Evolutionary conservation across 306 rosid species (phyloP), one percentile per base, ranked within the genome.

Genomic region (Begonia peltatifolia): DNA sequence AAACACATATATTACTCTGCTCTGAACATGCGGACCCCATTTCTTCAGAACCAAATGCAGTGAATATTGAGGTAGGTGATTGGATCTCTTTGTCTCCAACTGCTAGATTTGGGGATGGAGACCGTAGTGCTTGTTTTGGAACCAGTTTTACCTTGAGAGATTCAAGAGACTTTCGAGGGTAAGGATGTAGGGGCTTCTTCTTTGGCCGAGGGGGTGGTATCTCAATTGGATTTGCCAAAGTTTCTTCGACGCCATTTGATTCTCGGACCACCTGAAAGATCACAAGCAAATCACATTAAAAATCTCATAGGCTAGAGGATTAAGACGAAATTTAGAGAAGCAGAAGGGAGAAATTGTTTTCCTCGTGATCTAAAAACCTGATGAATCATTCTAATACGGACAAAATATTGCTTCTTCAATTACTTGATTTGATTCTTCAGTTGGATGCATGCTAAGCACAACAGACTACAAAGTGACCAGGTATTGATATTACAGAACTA

Each of bases 151-250:
- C 83, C 68, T 64, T 78, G 11, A 62, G 54, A 41, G 74, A 60
- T 43, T 76, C 76, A 0, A 42, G 71, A 9, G 71, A 75, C 65
- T 89, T 89, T 3, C 94, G 94, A 46, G 97, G 97, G 65, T 89
- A 89, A 58, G 97, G 97, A 74, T 82, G 97, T 61, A 78, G 63
- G 2, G 97, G 97, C 58, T 85, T 89, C 68, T 88, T 73, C 76
- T 89, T 89, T 0, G 97, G 97, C 60, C 97, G 83, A 16, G 97
- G 97, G 58, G 95, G 97, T 63, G 95, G 97, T 66, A 90, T 90
- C 62, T 76, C 81, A 61, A 74, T 70, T 59, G 87, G 87, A 47
- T 63, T 82, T 25, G 74, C 58, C 35, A 82, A 63, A 64, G 58
- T 77, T 62, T 83, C 97, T 23, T 61, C 73, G 58, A 60, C 65